Base-by-base conservation (phyloP, 371 early-diverging fungal genomes). In the Mortierella sp. region DNA sequence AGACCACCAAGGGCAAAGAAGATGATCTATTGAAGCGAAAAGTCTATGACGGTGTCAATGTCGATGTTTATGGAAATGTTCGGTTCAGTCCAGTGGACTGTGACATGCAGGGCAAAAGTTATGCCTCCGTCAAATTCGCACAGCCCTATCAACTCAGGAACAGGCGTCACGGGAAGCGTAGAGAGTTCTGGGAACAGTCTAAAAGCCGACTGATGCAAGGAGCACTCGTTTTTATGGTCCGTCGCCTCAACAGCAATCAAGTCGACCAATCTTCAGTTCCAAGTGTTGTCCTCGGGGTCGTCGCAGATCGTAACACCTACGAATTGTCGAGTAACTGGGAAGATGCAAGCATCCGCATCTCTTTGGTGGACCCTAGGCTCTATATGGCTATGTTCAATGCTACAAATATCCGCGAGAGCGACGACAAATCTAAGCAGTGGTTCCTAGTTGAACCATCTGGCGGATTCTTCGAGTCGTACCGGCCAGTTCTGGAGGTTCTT, bases 381-480 rank as follows among this genome's bases (percentile, higher is more conserved):
- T 78, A 76, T 50, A 21, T 79, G 21, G 9, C 21, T 13, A 48
- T 61, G 49, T 24, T 70, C 28, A 45, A 56, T 30, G 46, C 64
- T 4, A 34, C 34, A 10, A 10, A 34, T 18, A 0, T 12, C 6
- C 23, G 38, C 1, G n/a, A n/a, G n/a, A 2, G 19, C 19, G 45
- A 16, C 3, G 23, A 24, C 39, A 8, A 8, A 50, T 61, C 10
- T 64, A 56, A 12, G 34, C 34, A 34, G 34, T 62, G 78, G 46
- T 82, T 73, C 52, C 62, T 86, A 18, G 76, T 84, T 1, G 85
- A 83, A 63, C 65, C 73, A 1, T 65, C 68, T 1, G 76, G 79
- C 0, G 72, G 81, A 1, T 79, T 82, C 53, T 83, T 82, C 27
- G 85, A 80, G 38, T 49, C 81, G 13, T 86, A 86, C 43, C 55